A percentile compares a stretch with the other conserved stretches of the same genome.
Evolutionary conservation across 352 stramenopile species (phyloP).

Genomic region (Phytophthora foliorum): DNA sequence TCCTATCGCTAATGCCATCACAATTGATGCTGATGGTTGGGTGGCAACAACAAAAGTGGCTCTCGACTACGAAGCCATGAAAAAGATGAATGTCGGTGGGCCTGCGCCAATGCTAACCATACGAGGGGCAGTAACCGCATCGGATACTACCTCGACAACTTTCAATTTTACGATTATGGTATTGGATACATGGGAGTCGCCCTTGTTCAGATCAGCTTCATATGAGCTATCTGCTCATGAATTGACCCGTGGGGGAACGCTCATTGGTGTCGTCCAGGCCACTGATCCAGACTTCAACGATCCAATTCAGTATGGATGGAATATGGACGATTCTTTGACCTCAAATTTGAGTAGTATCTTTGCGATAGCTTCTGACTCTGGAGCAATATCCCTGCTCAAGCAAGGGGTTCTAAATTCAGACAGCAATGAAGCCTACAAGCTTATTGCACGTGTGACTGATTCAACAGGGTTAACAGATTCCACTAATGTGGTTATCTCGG

Average conservation of each 20-base stretch:
- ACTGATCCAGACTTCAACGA: slow-evolving; percentile 53
- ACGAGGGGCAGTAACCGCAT: slow-evolving; percentile 11
- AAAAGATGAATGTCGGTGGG: slow-evolving; percentile 3
- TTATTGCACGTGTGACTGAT: slow-evolving; percentile 28
- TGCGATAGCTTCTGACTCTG: slow-evolving; percentile 18
- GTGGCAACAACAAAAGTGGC: slow-evolving; percentile 23
- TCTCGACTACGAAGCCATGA: slow-evolving; percentile 33
- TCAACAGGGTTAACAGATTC: slow-evolving; percentile 33
- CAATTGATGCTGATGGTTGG: slow-evolving; percentile 19
- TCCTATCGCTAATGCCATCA: slow-evolving; percentile 34
- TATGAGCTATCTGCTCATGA: slow-evolving; percentile 55
- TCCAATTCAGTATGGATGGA: slow-evolving; percentile 33
- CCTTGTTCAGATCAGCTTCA: slow-evolving; percentile 9
- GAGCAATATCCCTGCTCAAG: slow-evolving; percentile 23
- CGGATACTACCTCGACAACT: slow-evolving; percentile 12
- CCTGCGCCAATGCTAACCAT: slow-evolving; percentile 27
- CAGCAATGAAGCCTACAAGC: background rate
- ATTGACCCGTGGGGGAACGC: slow-evolving; percentile 32
- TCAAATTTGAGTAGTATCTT: slow-evolving; percentile 19
- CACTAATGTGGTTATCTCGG: slow-evolving; percentile 26
- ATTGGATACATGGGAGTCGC: slow-evolving; percentile 23
- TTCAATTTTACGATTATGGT: slow-evolving; percentile 32
- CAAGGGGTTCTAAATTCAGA: slow-evolving; percentile 25
- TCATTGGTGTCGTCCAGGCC: slow-evolving; percentile 54
- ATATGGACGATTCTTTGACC: slow-evolving; percentile 11